Evolutionary conservation across 768 basidiomycete species (phyloP).

Genomic region (Psilocybe tampanensis): DNA sequence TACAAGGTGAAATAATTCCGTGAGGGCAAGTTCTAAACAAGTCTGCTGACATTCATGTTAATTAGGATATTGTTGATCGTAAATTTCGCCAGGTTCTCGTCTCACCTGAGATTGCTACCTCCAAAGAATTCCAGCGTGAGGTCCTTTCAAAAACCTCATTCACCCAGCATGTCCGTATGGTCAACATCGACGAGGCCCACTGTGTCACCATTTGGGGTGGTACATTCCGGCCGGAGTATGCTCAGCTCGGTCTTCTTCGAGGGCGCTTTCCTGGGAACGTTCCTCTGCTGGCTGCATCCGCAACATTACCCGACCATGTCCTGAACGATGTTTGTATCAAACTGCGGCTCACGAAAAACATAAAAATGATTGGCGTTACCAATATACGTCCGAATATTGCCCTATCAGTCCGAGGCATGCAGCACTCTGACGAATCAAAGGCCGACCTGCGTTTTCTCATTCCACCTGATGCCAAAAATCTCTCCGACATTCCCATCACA

Average conservation of each 20-base stretch:
- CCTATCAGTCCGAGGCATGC: too few species aligned
- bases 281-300: conserved; percentile 1
- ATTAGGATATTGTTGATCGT: conserved; percentile 1
- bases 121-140: too few species aligned
- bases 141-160: too few species aligned
- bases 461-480: conserved; percentile 3
- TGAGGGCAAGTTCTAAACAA: too few species aligned
- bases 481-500: conserved; percentile 14
- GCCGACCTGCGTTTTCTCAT: conserved; percentile 20
- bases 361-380: too few species aligned
- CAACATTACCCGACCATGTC: too few species aligned
- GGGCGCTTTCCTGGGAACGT: conserved; percentile 12
- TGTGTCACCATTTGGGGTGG: conserved; percentile 23
- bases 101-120: conserved; percentile 9
- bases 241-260: conserved; percentile 13
- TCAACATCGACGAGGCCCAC: conserved; percentile 18
- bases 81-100: conserved; percentile 8
- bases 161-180: too few species aligned
- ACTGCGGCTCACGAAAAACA: too few species aligned
- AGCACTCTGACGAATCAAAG: too few species aligned
- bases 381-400: too few species aligned
- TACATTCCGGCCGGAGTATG: conserved; percentile 20
- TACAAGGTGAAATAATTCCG: background rate
- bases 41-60: too few species aligned
- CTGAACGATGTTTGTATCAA: too few species aligned